Evolutionary conservation across 1,284 basidiomycete species (phyloP).

Genomic region (Trichosporon asahii): DNA sequence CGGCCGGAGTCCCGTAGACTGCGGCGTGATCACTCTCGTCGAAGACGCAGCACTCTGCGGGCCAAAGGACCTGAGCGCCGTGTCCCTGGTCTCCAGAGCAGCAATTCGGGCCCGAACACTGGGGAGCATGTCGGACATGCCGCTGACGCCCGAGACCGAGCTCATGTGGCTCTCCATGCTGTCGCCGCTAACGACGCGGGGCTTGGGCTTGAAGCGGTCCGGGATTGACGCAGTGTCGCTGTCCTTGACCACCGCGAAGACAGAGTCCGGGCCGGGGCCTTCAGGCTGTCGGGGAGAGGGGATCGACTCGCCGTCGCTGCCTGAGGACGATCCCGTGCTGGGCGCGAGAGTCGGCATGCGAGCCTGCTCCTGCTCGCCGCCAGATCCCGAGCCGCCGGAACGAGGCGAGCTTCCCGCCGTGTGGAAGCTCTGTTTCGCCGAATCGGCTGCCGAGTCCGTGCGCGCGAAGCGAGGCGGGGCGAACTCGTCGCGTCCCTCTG

Average conservation of each 20-base stretch:
- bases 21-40: background rate
- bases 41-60: slow-evolving; percentile 19
- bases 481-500: slow-evolving; percentile 5
- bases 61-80: slow-evolving; percentile 42
- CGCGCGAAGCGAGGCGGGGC: slow-evolving; percentile 2
- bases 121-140: slow-evolving; percentile 28
- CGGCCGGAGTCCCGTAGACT: background rate
- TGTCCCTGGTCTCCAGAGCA: slow-evolving; percentile 42
- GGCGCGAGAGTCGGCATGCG: slow-evolving; percentile 12
- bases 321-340: slow-evolving; percentile 6
- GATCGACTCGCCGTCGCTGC: slow-evolving; percentile 7
- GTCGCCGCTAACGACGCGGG: slow-evolving; percentile 2
- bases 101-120: slow-evolving; percentile 38
- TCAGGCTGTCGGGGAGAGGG: slow-evolving; percentile 16
- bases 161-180: slow-evolving; percentile 15
- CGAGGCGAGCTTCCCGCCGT: slow-evolving; percentile 10
- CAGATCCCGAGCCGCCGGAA: background rate
- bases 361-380: background rate
- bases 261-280: slow-evolving; percentile 13
- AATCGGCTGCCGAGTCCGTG: background rate
- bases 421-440: slow-evolving; percentile 12
- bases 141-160: slow-evolving; percentile 20
- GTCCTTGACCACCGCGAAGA: background rate
- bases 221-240: slow-evolving; percentile 6
- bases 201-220: slow-evolving; percentile 20